Evolutionary conservation across 257 asterid species (phyloP), one percentile per base, ranked within the genome.

Genomic region (Cruciata laevipes): DNA sequence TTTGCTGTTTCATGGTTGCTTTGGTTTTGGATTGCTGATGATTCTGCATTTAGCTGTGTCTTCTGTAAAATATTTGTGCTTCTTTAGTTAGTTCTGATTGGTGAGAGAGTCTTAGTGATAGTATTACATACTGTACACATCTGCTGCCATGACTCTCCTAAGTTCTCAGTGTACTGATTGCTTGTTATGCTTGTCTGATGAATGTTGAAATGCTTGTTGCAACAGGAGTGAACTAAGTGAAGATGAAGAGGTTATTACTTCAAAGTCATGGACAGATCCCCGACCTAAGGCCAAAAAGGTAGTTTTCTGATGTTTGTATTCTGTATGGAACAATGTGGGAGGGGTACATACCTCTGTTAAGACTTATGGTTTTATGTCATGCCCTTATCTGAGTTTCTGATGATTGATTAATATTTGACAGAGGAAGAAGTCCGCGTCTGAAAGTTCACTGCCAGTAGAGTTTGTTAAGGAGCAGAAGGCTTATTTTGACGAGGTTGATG

Each of bases 401-500:
- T 49, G 33, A 51, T 61, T 70, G 18, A 25, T 44, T 69, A 56
- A 78, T 68, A 31, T 76, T 81, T 30, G 71, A 85, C 93, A 88
- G 97, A 80, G 69, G 72, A 81, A 76, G 55, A 55, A 80, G 53
- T 40, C 68, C 24, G 67, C 25, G 23, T 49, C 21, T 37, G 82
- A 71, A 56, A 57, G 33, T 61, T 14, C 69, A 58, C 65, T 79
- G 80, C 86, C 92, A 31, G 63, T n/a, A 61, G 95, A 88, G 44
- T 85, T 76, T 78, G 69, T 87, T 42, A 74, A 77, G 70, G 77
- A 85, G 76, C 86, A 82, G 81, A 85, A 61, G 61, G 88, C 87
- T 53, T 87, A 90, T 78, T 90, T 70, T 76, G 79, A 85, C 58
- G 96, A 86, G 72, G 68, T 90, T 73, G 97, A 90, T 83, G 89